Conservation (phyloP, 129 eudicot genomes). For the Oenanthe sinensis region DNA sequence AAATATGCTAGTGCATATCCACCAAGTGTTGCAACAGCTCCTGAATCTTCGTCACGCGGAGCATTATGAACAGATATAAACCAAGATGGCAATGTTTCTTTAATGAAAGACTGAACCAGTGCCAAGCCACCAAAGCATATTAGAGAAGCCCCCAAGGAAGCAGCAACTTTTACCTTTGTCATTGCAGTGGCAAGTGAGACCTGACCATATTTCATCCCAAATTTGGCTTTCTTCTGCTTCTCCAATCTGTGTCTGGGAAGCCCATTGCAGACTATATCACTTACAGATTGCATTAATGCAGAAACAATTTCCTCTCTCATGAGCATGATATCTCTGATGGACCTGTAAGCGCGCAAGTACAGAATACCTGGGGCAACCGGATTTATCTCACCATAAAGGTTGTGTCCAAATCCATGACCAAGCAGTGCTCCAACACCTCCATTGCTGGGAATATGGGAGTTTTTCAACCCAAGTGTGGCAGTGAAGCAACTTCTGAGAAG, state of each 20-base stretch:
- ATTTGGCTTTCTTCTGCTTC: conserved; percentile 35
- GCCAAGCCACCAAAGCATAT: conserved; percentile 72
- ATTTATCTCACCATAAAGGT: conserved; percentile 55
- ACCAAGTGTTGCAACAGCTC: conserved; percentile 47
- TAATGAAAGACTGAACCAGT: conserved; percentile 57
- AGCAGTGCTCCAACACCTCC: conserved; percentile 90
- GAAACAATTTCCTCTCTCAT: conserved; percentile 70
- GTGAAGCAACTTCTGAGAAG: conserved; percentile 86
- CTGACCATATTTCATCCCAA: conserved; percentile 48
- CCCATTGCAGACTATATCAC: conserved; percentile 49
- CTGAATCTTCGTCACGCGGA: conserved; percentile 22
- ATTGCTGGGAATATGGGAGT: conserved; percentile 37
- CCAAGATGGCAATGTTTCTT: conserved; percentile 93
- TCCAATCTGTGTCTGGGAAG: conserved; percentile 16
- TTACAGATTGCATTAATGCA: conserved; percentile 58
- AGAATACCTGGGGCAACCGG: conserved; percentile 95
- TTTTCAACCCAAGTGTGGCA: conserved; percentile 59
- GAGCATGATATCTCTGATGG: conserved; percentile 68
- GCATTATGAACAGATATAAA: conserved; percentile 53
- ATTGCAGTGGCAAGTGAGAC: conserved; percentile 58
- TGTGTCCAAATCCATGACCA: conserved; percentile 89
- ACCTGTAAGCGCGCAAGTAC: conserved; percentile 63
- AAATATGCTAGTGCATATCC: conserved; percentile 82
- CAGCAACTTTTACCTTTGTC: conserved; percentile 81
- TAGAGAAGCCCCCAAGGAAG: conserved; percentile 78